Percentiles rank a stretch among this genome's conserved stretches.
Conservation (phyloP, 768 basidiomycete species). For the Cyclocybe aegerita region DNA sequence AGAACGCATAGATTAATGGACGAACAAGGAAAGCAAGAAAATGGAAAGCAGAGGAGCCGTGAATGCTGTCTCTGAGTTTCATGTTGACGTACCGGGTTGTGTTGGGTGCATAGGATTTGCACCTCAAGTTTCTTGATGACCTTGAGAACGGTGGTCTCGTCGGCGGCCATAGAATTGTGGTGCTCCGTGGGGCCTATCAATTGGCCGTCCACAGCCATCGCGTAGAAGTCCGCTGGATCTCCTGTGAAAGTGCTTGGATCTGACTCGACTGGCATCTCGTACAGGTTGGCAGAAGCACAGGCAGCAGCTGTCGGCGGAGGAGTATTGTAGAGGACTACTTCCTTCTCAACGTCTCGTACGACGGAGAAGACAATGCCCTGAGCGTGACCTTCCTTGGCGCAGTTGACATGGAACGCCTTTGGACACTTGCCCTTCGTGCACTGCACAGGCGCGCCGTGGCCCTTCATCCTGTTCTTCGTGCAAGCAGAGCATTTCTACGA, state of each 20-base stretch:
- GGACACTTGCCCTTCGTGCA: slow-evolving; percentile 94
- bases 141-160: slow-evolving; percentile 47
- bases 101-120: slow-evolving; percentile 79
- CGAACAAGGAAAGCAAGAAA: background rate
- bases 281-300: slow-evolving; percentile 1
- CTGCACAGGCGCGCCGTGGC: slow-evolving; percentile 83
- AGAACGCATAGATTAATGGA: slow-evolving; percentile 1
- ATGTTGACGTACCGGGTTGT: slow-evolving; percentile 76
- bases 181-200: background rate
- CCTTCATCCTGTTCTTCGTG: slow-evolving; percentile 60
- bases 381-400: slow-evolving; percentile 63
- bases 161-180: slow-evolving; percentile 5
- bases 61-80: background rate
- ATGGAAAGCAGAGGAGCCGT: background rate
- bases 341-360: slow-evolving; percentile 75
- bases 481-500: slow-evolving; percentile 89
- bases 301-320: slow-evolving; percentile 13
- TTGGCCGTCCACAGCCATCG: background rate
- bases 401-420: slow-evolving; percentile 91
- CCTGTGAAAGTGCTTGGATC: slow-evolving; percentile 17
- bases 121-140: slow-evolving; percentile 73
- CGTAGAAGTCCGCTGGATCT: background rate
- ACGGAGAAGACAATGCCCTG: slow-evolving; percentile 59
- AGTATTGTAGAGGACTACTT: slow-evolving; percentile 65
- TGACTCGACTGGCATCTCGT: slow-evolving; percentile 29